phyloP scores from a whole-genome alignment of 2,329 filamentous ascomycete species.

The Orbilia brochopaga region DNA sequence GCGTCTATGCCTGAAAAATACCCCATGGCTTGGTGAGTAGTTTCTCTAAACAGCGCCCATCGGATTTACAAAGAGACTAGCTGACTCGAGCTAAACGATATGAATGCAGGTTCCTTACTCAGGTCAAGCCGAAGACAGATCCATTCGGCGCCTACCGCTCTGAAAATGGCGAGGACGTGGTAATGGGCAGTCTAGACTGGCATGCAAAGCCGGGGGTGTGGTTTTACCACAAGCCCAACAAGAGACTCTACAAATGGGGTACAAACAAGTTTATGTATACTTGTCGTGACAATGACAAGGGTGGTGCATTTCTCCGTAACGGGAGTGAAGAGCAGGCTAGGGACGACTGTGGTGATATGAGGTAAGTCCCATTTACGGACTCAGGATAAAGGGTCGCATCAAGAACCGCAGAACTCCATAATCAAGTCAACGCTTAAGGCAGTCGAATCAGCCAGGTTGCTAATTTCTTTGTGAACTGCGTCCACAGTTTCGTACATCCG shows the following conservation, averaged over 20 bases:
- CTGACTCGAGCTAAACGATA: background rate
- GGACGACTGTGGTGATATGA: conserved; percentile 13
- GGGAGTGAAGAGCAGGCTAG: conserved; percentile 6
- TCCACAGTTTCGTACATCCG: conserved; percentile 20
- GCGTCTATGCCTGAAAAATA: conserved; percentile 21
- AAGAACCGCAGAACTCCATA: too few species aligned
- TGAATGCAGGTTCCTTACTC: conserved; percentile 25
- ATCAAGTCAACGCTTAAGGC: too few species aligned
- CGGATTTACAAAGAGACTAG: background rate
- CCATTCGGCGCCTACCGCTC: conserved; percentile 12
- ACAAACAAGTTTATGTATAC: conserved; percentile 44
- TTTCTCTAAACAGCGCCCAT: too few species aligned
- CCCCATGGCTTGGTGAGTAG: conserved; percentile 32
- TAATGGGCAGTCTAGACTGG: conserved; percentile 15
- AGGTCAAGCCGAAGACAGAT: conserved; percentile 14
- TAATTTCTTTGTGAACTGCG: too few species aligned
- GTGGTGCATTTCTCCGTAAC: conserved; percentile 21
- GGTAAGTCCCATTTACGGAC: conserved; percentile 15
- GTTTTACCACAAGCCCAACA: conserved; percentile 4
- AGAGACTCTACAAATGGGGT: conserved; percentile 22
- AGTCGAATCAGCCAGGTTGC: too few species aligned
- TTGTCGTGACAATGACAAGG: conserved; percentile 12
- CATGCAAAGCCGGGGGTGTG: conserved; percentile 32
- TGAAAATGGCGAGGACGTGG: conserved; percentile 16
- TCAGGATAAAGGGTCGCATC: too few species aligned